These are phyloP conservation scores for Paramecium primaurelia DNA, from an alignment of 73 alveolate species.

Conservation along the genomic window DNA sequence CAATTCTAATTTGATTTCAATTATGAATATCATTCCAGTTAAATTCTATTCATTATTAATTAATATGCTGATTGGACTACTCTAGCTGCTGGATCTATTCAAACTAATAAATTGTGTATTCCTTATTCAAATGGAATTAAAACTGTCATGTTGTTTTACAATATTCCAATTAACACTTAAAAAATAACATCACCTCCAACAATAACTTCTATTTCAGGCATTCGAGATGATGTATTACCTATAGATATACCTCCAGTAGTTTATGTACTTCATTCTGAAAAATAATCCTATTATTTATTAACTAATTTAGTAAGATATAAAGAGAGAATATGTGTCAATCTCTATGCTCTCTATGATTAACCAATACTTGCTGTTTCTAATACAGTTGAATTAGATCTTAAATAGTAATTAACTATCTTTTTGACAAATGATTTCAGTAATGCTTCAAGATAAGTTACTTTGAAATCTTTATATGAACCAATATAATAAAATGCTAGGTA, in stretches of 20 bases:
- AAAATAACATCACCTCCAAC: not conserved
- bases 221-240: not conserved
- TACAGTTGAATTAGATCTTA: not conserved
- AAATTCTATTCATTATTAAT: not conserved
- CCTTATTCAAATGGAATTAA: not conserved
- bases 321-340: not conserved
- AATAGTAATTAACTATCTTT: not conserved
- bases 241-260: not conserved
- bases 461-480: not conserved
- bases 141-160: not conserved
- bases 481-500: not conserved
- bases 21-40: not conserved
- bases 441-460: not conserved
- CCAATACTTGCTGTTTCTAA: not conserved
- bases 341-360: not conserved
- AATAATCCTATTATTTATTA: not conserved
- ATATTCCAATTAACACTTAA: not conserved
- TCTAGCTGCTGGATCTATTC: not conserved
- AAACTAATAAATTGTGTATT: not conserved
- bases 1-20: not conserved
- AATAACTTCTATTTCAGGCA: not conserved
- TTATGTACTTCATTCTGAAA: not conserved
- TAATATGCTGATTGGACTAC: conserved; percentile 26
- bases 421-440: not conserved
- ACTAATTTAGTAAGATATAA: not conserved